Percentiles rank a stretch among this genome's conserved stretches.
Evolutionary conservation across 2,329 filamentous ascomycete genomes (phyloP).

Genomic region (Fusarium sp.): DNA sequence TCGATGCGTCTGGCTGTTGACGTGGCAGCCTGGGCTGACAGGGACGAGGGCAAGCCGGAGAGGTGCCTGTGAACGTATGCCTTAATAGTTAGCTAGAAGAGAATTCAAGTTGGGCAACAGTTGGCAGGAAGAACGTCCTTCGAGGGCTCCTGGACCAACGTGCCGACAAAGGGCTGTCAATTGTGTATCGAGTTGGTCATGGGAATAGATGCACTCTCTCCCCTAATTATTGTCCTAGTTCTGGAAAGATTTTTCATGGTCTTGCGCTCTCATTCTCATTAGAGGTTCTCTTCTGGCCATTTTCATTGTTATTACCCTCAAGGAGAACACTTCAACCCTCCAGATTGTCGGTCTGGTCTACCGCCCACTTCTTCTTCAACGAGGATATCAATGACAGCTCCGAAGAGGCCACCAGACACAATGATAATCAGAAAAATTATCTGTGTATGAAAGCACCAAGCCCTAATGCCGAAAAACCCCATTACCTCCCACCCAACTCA

Average conservation of each 20-base stretch:
- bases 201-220: not conserved
- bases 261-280: not conserved
- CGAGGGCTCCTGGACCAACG: not conserved
- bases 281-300: not conserved
- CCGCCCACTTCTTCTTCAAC: not conserved
- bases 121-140: not conserved
- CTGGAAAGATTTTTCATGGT: not conserved
- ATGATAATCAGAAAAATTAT: not conserved
- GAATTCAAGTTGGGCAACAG: not conserved
- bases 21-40: not conserved
- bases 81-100: not conserved
- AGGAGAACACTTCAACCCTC: not conserved
- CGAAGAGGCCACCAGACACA: not conserved
- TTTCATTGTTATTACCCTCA: not conserved
- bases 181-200: not conserved
- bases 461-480: not conserved
- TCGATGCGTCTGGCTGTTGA: not conserved
- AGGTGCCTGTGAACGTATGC: not conserved
- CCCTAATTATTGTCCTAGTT: not conserved
- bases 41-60: not conserved
- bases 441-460: not conserved
- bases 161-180: too few species aligned
- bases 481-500: not conserved
- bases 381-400: not conserved
- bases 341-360: not conserved